Evolutionary conservation across 163 green algal genomes (phyloP).

Genomic region (Trebouxiophyceae sp.): DNA sequence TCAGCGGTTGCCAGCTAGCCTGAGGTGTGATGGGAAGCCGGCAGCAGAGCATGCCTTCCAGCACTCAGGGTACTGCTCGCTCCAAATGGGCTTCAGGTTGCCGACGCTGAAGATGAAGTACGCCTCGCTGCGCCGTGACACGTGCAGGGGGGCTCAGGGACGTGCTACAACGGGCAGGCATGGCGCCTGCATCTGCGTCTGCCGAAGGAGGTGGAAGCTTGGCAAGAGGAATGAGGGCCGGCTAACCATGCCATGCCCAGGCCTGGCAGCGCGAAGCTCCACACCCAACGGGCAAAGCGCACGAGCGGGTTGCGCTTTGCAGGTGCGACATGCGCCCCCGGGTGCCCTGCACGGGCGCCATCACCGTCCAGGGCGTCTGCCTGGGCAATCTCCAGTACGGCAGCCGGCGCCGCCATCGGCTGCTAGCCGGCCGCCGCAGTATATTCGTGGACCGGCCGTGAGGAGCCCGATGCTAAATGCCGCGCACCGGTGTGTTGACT

Average conservation of each 20-base stretch:
- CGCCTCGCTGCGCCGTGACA: no score
- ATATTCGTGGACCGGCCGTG: no score
- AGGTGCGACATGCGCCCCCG: no score
- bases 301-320: not conserved
- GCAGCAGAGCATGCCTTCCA: conserved; percentile 7
- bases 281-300: not conserved
- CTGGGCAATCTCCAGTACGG: no score
- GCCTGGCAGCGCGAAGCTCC: not conserved
- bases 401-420: no score
- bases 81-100: conserved; percentile 39
- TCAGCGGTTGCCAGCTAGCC: not conserved
- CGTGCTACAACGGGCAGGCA: conserved; percentile 8
- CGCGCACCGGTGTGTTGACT: no score
- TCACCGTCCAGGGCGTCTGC: no score
- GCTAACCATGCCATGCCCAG: not conserved
- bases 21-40: not conserved
- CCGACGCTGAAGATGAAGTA: conserved; percentile 51
- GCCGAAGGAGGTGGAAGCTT: not conserved
- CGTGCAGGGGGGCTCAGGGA: no score
- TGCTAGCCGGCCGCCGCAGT: no score
- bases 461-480: no score
- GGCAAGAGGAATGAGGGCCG: not conserved
- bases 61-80: conserved; percentile 27
- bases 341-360: no score
- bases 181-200: not conserved